Evolutionary conservation across 345 rosid species (phyloP), one percentile per base, ranked within the genome.

Genomic region (Citrus sinensis): DNA sequence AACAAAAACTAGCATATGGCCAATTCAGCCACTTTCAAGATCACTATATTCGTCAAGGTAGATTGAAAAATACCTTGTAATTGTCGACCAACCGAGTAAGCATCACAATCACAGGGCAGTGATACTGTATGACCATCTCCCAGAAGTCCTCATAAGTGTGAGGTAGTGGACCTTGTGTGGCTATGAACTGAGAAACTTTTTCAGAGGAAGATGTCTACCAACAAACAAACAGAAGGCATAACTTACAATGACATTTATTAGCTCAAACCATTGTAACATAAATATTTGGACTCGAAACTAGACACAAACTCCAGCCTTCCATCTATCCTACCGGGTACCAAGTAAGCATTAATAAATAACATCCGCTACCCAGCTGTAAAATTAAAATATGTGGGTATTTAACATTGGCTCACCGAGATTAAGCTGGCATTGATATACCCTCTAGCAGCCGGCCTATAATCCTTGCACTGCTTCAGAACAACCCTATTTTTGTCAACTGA

Each of bases 371-470:
- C 14, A 13, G 51, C 17, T 46, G 51, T 46, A 13, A 46, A 46
- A 46, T 46, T 25, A 13, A 62, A 62, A 27, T 62, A 27, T 34
- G 30, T 32, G 34, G 17, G 9, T 17, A 30, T 2, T 46, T 4
- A 73, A 73, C 39, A 68, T 34, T 78, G 69, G 4, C 74, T 58
- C 79, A 96, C 99, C 91, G 79, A 69, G 49, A 96, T 83, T 62
- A 90, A 80, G 91, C 98, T 96, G 0, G 97, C 98, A 80, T 96
- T 96, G 72, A 94, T 90, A 76, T 94, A 96, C 49, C 97, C 99
- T 75, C 68, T 76, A 6, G 95, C 92, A 75, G 91, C 78, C 42
- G 91, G 73, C 80, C 91, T 84, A 74, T 88, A 70, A 77, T 90
- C 96, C 85, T 91, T 91, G 74, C 93, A 87, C 9, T 92, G 85